Percentiles rank a stretch among this genome's conserved stretches.
Evolutionary conservation across 2,329 filamentous ascomycete genomes (phyloP).

Genomic region (Xylogone sp.): DNA sequence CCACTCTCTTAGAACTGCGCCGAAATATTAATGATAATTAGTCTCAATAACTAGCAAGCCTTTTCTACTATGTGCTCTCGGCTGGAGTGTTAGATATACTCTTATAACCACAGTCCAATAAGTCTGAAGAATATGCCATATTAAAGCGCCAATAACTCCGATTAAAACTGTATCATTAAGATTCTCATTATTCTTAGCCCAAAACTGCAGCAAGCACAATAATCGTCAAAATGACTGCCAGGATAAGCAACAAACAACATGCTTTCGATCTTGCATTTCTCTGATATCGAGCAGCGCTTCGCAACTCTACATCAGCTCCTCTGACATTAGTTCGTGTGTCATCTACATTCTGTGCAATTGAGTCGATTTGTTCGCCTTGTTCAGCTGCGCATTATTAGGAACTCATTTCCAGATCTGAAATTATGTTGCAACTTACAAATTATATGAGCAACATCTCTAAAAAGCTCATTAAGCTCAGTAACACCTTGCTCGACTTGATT

Average conservation of each 20-base stretch:
- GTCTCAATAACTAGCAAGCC: background rate
- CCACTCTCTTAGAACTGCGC: too few species aligned
- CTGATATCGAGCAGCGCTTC: slow-evolving; percentile 85
- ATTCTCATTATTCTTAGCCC: slow-evolving; percentile 43
- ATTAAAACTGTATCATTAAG: background rate
- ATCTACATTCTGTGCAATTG: slow-evolving; percentile 85
- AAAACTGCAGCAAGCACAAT: slow-evolving; percentile 83
- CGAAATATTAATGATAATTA: background rate
- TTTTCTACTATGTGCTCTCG: too few species aligned
- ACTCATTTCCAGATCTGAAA: background rate
- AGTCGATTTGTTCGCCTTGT: slow-evolving; percentile 84
- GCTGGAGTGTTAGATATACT: background rate
- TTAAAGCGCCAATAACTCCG: background rate
- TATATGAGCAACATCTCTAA: slow-evolving; percentile 97
- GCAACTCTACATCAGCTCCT: slow-evolving; percentile 81
- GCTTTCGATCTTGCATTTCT: slow-evolving; percentile 93
- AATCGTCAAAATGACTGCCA: slow-evolving; percentile 85
- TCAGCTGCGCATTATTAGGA: slow-evolving; percentile 42
- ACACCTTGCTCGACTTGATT: slow-evolving; percentile 77
- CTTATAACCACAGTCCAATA: background rate
- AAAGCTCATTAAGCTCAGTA: slow-evolving; percentile 91
- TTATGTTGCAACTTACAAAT: slow-evolving; percentile 46
- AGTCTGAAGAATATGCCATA: background rate
- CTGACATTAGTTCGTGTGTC: slow-evolving; percentile 76
- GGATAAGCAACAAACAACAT: slow-evolving; percentile 84